Percentiles rank a stretch among this genome's conserved stretches.
Conservation (phyloP, 1,139 yeast species). For the Lodderomyces parapsilosis region DNA sequence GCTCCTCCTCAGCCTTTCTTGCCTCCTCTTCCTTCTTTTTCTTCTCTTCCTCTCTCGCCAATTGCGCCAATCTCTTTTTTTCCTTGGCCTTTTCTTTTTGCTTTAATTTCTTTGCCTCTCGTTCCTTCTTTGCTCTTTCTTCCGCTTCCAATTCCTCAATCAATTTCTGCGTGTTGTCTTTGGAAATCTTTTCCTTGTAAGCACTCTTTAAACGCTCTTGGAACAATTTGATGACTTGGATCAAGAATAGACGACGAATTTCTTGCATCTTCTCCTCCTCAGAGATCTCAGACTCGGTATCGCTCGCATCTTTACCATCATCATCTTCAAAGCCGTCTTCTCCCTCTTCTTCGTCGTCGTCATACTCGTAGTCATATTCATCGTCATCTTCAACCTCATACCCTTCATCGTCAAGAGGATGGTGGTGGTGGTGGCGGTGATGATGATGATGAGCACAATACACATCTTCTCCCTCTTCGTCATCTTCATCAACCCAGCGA, state of each 20-base stretch:
- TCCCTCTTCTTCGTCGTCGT: constrained; percentile 25
- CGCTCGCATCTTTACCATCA: constrained; percentile 31
- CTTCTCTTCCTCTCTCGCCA: constrained; percentile 75
- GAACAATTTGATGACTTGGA: constrained; percentile 69
- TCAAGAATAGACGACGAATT: constrained; percentile 71
- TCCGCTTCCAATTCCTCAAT: constrained; percentile 82
- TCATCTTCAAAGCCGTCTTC: constrained; percentile 33
- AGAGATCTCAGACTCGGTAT: constrained; percentile 45
- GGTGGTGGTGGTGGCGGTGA: constrained; percentile 9
- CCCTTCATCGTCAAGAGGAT: constrained; percentile 11
- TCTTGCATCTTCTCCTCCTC: constrained; percentile 73
- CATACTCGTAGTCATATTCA: constrained; percentile 18
- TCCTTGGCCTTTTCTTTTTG: constrained; percentile 80
- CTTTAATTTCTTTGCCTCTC: constrained; percentile 66
- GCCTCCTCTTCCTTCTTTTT: constrained; percentile 57
- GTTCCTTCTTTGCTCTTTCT: constrained; percentile 64
- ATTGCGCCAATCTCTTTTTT: constrained; percentile 66
- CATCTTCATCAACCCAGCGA: constrained; percentile 28
- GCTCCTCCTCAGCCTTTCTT: constrained; percentile 35
- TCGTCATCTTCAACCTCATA: constrained; percentile 21
- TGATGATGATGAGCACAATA: constrained; percentile 8
- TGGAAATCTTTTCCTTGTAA: constrained; percentile 71
- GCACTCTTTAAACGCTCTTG: constrained; percentile 71
- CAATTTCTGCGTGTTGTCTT: constrained; percentile 68
- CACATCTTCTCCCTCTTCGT: constrained; percentile 12